phyloP scores from a whole-genome alignment of 805 yeast genomes.

The Tetrapisispora nanseiensis region DNA sequence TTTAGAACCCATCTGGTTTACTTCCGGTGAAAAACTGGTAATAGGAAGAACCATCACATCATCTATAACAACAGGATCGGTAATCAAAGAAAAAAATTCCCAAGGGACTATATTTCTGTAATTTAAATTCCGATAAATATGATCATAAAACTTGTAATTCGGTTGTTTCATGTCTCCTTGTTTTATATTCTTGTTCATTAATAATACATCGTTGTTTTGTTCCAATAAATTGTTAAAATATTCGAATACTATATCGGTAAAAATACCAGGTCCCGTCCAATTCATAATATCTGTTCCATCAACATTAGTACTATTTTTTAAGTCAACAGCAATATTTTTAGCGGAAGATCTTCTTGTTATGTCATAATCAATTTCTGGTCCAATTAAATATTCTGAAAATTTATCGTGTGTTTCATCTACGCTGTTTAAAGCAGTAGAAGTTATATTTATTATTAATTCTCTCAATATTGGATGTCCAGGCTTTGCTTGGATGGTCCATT shows the following conservation, averaged over 20 bases:
- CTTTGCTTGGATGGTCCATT: slow-evolving; percentile 90
- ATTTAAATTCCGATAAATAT: slow-evolving; percentile 15
- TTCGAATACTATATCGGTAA: slow-evolving; percentile 65
- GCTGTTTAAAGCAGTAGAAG: slow-evolving; percentile 55
- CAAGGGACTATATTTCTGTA: slow-evolving; percentile 33
- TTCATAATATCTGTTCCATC: slow-evolving; percentile 41
- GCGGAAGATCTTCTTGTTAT: slow-evolving; percentile 17
- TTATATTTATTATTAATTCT: slow-evolving; percentile 68
- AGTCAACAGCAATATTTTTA: not conserved
- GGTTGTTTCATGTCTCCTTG: slow-evolving; percentile 1
- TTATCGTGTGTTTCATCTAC: slow-evolving; percentile 6
- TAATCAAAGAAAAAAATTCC: slow-evolving; percentile 71
- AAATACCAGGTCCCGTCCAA: slow-evolving; percentile 73
- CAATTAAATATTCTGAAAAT: slow-evolving; percentile 7
- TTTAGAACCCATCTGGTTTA: slow-evolving; percentile 79
- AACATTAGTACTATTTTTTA: slow-evolving; percentile 20
- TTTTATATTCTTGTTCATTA: slow-evolving; percentile 26
- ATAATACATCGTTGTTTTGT: slow-evolving; percentile 48
- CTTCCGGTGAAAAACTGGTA: slow-evolving; percentile 79
- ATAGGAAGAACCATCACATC: slow-evolving; percentile 85
- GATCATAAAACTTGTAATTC: slow-evolving; percentile 20
- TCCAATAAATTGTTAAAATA: slow-evolving; percentile 64
- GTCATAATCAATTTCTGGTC: slow-evolving; percentile 16
- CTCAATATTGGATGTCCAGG: slow-evolving; percentile 85
- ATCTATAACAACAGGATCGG: slow-evolving; percentile 64